Percentiles rank a stretch among this genome's conserved stretches.
Evolutionary conservation across 2,329 filamentous ascomycete species (phyloP).

Genomic region (Exophiala sp.): DNA sequence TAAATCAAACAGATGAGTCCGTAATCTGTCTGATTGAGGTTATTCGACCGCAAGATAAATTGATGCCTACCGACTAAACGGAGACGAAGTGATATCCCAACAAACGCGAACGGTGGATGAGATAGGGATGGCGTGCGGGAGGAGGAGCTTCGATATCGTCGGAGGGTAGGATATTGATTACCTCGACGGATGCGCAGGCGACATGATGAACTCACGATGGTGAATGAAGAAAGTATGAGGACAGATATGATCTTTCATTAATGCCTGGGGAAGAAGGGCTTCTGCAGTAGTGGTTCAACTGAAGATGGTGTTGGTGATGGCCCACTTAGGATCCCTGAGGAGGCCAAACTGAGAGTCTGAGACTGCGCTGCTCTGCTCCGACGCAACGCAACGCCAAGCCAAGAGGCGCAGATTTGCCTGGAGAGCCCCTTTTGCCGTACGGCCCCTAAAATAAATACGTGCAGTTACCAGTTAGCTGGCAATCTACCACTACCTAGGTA

Average conservation of each 20-base stretch:
- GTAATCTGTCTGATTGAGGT: not conserved
- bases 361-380: not conserved
- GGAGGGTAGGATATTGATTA: constrained; percentile 13
- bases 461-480: not conserved
- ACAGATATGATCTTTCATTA: constrained; percentile 19
- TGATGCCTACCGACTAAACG: constrained; percentile 6
- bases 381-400: not conserved
- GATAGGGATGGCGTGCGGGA: constrained; percentile 18
- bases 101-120: constrained; percentile 1
- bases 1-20: not conserved
- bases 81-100: constrained; percentile 3
- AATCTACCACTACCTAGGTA: too few relatives aligned
- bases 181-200: constrained; percentile 15
- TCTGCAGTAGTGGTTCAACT: constrained; percentile 1
- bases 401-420: not conserved
- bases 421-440: not conserved
- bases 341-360: not conserved
- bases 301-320: not conserved
- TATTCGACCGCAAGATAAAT: not conserved
- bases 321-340: not conserved
- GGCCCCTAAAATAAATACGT: not conserved
- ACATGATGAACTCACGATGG: constrained; percentile 15
- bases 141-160: constrained; percentile 3
- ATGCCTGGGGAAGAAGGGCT: constrained; percentile 7
- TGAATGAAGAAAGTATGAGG: constrained; percentile 14